Percentiles rank a stretch among this genome's conserved stretches.
These are phyloP conservation scores for Eimeria brunetti DNA, from an alignment of 169 alveolate genomes.

Conservation along the genomic window DNA sequence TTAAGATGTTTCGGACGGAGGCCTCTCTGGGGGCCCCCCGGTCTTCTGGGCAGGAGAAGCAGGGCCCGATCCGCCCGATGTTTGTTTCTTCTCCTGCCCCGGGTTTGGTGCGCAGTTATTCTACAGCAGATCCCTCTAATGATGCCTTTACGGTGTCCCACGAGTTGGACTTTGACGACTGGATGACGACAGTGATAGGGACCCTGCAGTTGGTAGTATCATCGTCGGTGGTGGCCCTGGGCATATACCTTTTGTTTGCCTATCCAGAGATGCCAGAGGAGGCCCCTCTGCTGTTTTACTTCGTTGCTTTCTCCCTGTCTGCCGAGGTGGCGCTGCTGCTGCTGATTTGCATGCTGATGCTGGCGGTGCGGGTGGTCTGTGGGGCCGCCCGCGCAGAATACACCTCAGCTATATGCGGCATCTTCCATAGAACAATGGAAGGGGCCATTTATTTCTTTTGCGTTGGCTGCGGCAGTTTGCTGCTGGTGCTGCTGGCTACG, in stretches of 20 bases:
- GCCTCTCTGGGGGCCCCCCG: slow-evolving; percentile 9
- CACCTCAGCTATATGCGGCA: slow-evolving; percentile 67
- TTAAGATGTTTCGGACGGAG: neutral
- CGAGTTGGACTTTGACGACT: slow-evolving; percentile 71
- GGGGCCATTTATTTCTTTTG: slow-evolving; percentile 51
- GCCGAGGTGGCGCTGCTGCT: slow-evolving; percentile 57
- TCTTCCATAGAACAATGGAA: slow-evolving; percentile 65
- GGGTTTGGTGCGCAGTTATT: slow-evolving; percentile 49
- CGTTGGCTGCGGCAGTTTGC: slow-evolving; percentile 25
- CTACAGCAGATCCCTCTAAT: slow-evolving; percentile 51
- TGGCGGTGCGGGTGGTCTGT: slow-evolving; percentile 45
- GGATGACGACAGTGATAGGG: slow-evolving; percentile 32
- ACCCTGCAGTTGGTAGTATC: slow-evolving; percentile 38
- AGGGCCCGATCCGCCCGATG: slow-evolving; percentile 31
- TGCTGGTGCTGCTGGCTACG: slow-evolving; percentile 11
- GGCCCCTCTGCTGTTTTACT: slow-evolving; percentile 61
- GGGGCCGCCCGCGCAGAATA: slow-evolving; percentile 67
- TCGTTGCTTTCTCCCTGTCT: slow-evolving; percentile 31
- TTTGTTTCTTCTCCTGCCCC: slow-evolving; percentile 10
- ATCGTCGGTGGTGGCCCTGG: slow-evolving; percentile 29
- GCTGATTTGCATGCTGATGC: slow-evolving; percentile 30
- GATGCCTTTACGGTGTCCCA: slow-evolving; percentile 76
- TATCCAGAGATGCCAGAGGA: slow-evolving; percentile 61
- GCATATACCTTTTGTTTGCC: slow-evolving; percentile 22
- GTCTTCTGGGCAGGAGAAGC: neutral